A percentile compares a stretch with the other conserved stretches of the same genome.
phyloP scores from a whole-genome alignment of 495 filamentous ascomycete species.

The Talaromyces thailandensis region DNA sequence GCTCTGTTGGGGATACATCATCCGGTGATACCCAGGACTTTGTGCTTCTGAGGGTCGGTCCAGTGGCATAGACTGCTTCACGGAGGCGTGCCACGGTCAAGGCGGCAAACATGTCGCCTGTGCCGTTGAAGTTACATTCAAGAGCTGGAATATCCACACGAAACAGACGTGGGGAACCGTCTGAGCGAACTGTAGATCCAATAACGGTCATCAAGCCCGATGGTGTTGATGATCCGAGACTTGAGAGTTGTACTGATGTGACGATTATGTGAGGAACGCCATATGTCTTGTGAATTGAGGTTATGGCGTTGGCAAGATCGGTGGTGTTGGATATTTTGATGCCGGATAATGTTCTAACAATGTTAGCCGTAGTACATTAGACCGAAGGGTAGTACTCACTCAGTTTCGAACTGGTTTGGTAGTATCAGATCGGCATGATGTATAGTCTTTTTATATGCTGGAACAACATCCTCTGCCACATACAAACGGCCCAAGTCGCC shows the following conservation, averaged over 20 bases:
- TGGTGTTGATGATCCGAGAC: slow-evolving; percentile 27
- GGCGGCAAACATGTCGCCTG: slow-evolving; percentile 97
- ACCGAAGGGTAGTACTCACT: slow-evolving; percentile 44
- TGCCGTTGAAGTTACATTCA: slow-evolving; percentile 89
- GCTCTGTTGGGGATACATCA: slow-evolving; percentile 51
- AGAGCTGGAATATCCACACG: slow-evolving; percentile 76
- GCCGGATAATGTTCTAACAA: slow-evolving; percentile 63
- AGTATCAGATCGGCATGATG: slow-evolving; percentile 80
- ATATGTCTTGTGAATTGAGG: slow-evolving; percentile 66
- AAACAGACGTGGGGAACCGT: slow-evolving; percentile 64
- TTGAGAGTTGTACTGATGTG: slow-evolving; percentile 63
- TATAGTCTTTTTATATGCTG: slow-evolving; percentile 76
- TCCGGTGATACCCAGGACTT: slow-evolving; percentile 64
- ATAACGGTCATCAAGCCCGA: slow-evolving; percentile 59
- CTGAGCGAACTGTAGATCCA: slow-evolving; percentile 60
- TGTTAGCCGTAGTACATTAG: background rate
- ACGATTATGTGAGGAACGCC: slow-evolving; percentile 84
- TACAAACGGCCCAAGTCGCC: slow-evolving; percentile 89
- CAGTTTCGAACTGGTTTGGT: slow-evolving; percentile 95
- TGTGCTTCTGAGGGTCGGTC: slow-evolving; percentile 29
- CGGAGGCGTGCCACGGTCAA: slow-evolving; percentile 81
- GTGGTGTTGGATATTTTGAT: slow-evolving; percentile 68
- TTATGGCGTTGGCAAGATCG: slow-evolving; percentile 64
- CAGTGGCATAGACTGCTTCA: slow-evolving; percentile 54
- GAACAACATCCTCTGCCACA: slow-evolving; percentile 80